Conservation (phyloP, 2,329 filamentous ascomycete species). For the Conoideocrella luteorostrata region DNA sequence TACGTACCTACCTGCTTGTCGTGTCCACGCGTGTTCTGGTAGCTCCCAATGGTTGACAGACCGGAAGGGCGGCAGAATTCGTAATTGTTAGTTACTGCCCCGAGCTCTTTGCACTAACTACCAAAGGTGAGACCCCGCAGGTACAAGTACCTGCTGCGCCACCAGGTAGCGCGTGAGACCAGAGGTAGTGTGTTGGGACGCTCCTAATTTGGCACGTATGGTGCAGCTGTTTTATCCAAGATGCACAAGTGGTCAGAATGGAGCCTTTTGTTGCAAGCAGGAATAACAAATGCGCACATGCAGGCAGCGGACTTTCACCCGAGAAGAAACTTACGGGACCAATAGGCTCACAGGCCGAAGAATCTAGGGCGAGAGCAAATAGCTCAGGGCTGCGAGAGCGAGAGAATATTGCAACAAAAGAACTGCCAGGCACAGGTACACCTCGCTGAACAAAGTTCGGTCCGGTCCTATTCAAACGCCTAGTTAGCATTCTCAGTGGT, state of each 20-base stretch:
- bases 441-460: conserved; percentile 2
- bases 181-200: conserved; percentile 1
- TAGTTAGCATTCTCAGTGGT: conserved; percentile 7
- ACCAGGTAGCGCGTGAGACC: neutral
- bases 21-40: neutral
- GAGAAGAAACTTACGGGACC: neutral
- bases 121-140: neutral
- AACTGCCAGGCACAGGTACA: conserved; percentile 2
- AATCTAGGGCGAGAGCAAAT: neutral
- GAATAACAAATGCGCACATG: no score
- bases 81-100: conserved; percentile 1
- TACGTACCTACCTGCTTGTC: conserved; percentile 5
- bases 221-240: neutral
- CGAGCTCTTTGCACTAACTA: neutral
- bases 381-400: neutral
- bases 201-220: no score
- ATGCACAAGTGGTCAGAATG: neutral
- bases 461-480: conserved; percentile 2
- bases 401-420: neutral
- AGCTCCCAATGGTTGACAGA: neutral
- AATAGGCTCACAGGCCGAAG: conserved; percentile 2
- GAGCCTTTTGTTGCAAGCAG: neutral
- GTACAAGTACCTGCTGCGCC: conserved; percentile 3
- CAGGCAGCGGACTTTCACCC: neutral
- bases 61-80: conserved; percentile 7